Percentiles rank a stretch among this genome's conserved stretches.
Conservation (phyloP, 306 rosid species). For the Potentilla sterilis region DNA sequence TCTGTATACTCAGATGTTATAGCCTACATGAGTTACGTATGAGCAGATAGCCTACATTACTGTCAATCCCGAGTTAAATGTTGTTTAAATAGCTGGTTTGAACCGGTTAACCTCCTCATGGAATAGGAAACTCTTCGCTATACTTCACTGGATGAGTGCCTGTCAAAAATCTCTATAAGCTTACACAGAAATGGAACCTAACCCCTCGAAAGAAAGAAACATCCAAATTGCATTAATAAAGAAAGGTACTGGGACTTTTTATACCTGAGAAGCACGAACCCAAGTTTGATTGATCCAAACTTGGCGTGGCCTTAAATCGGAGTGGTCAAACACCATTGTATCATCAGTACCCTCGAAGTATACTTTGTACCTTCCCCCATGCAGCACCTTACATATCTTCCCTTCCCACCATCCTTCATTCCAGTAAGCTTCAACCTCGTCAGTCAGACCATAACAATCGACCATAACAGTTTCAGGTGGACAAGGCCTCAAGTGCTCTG, state of each 20-base stretch:
- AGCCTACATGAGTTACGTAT: background rate
- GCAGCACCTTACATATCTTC: slow-evolving; percentile 45
- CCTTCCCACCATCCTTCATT: slow-evolving; percentile 87
- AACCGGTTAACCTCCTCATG: too few relatives aligned
- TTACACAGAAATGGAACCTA: background rate
- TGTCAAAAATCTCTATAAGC: background rate
- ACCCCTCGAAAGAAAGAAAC: background rate
- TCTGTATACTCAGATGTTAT: background rate
- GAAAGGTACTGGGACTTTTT: background rate
- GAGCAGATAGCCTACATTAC: background rate
- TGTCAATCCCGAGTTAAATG: background rate
- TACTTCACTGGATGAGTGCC: slow-evolving; percentile 19
- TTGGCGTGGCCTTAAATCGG: slow-evolving; percentile 52
- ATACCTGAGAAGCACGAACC: slow-evolving; percentile 61
- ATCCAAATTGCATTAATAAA: background rate
- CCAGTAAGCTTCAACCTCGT: slow-evolving; percentile 56
- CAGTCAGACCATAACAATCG: slow-evolving; percentile 33
- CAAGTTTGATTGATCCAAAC: slow-evolving; percentile 59
- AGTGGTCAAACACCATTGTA: slow-evolving; percentile 38
- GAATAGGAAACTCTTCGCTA: background rate
- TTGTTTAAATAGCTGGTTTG: background rate
- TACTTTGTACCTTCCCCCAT: slow-evolving; percentile 42
- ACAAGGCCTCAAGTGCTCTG: slow-evolving; percentile 51
- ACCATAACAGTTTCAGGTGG: slow-evolving; percentile 35
- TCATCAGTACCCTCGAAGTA: slow-evolving; percentile 46